Evolutionary conservation across 148 eudicot genomes (phyloP), one percentile per base, ranked within the genome.

Genomic region (Vaccinium corymbosum): DNA sequence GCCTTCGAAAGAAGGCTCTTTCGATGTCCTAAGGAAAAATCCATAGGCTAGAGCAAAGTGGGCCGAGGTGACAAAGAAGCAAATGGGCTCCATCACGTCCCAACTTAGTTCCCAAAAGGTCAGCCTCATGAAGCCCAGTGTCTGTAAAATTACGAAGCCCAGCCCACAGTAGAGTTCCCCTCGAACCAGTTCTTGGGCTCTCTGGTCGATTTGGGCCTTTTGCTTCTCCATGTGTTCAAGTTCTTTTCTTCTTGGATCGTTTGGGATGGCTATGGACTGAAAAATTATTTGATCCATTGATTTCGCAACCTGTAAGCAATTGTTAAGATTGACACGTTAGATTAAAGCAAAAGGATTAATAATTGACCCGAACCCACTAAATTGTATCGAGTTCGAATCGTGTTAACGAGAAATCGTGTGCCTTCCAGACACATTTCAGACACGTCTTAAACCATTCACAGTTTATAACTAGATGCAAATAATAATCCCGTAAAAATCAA

Each of bases 31-130:
- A 15, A 93, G 86, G 86, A 92, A 93, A 84, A 93, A 93, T 0
- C 81, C 89, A 59, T 93, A 93, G 0, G 92, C 93, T 10, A 91
- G 80, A 0, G 85, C 91, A 22, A 93, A 92, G 86, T 93, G 90
- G 61, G 90, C 71, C 2, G 97, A 92, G 52, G 94, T 88, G n/a
- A 85, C 91, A 78, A 91, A 93, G 88, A 91, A 93, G 86, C 97
- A 93, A 85, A 93, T 91, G 79, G 97, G 97, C 88, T 93, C 97
- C 97, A 93, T 93, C 64, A 93, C 97, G 78, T 93, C 97, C 97
- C 97, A 93, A 51, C 79, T 89, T 0, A 93, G 89, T 61, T 93
- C 97, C 94, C 97, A 93, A 61, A 93, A 92, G 1, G 97, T 93
- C 0, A 93, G 91, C 91, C 97, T 93, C 94, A 93, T 93, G 73